Evolutionary conservation across 2,329 filamentous ascomycete genomes (phyloP).

Genomic region (Aspergillus sclerotialis): DNA sequence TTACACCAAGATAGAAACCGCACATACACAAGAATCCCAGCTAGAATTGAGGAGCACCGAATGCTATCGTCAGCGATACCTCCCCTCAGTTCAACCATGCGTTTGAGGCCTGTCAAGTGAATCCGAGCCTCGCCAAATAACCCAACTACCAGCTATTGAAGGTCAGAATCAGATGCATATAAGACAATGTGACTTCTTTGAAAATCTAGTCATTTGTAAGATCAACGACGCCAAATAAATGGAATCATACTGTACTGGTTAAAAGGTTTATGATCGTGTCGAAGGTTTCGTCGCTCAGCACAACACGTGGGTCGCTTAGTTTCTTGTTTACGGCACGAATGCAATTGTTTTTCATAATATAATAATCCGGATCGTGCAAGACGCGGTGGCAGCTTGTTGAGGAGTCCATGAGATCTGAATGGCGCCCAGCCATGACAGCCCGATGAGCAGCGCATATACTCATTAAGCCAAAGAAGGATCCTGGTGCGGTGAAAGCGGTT

Average conservation of each 20-base stretch:
- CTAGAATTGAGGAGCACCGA: slow-evolving; percentile 15
- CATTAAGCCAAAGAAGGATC: slow-evolving; percentile 34
- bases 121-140: slow-evolving; percentile 32
- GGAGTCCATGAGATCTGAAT: slow-evolving; percentile 15
- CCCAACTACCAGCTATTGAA: slow-evolving; percentile 27
- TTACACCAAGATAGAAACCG: not conserved
- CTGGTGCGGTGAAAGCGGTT: slow-evolving; percentile 27
- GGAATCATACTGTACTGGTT: slow-evolving; percentile 24
- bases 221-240: not conserved
- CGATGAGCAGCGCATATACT: slow-evolving; percentile 33
- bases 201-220: not conserved
- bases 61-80: slow-evolving; percentile 21
- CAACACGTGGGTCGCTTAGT: slow-evolving; percentile 18
- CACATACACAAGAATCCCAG: slow-evolving; percentile 24
- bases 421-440: slow-evolving; percentile 23
- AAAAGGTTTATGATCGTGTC: slow-evolving; percentile 33
- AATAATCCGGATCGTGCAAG: slow-evolving; percentile 29
- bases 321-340: slow-evolving; percentile 27
- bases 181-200: too few species aligned
- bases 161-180: slow-evolving; percentile 6
- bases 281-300: slow-evolving; percentile 27
- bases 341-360: slow-evolving; percentile 31
- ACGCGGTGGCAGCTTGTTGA: slow-evolving; percentile 11
- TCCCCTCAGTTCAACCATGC: slow-evolving; percentile 32
- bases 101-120: slow-evolving; percentile 31